Evolutionary conservation across 805 yeast genomes (phyloP), one percentile per base, ranked within the genome.

Genomic region (Scheffersomyces amazonensis): DNA sequence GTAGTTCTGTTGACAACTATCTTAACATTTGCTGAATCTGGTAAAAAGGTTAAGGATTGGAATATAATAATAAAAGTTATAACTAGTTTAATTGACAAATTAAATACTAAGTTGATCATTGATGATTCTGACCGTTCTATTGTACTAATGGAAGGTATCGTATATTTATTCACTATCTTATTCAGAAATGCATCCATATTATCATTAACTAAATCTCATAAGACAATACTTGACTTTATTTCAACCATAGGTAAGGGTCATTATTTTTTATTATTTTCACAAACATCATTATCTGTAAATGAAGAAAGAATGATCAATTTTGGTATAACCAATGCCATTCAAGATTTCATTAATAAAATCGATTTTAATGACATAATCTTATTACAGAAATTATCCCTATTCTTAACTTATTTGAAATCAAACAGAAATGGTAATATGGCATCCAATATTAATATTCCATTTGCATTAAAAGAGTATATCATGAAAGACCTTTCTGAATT

Each of bases 1-100:
- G 52, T 66, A 4, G 39, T 63, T 3, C 73, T 71, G 44, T 37
- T 80, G 2, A 47, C 81, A 29, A 54, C 72, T 0, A 57, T 81
- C 0, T 53, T 83, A 35, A 54, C 72, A 0, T 85, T 81, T 58
- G 80, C 86, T 2, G 90, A 83, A 42, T 78, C 87, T 33, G 93
- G 93, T 49, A 73, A 60, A 42, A 82, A 80, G 50, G 71, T 83
- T 3, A 51, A 68, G 1, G 60, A 69, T 44, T 84, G 91, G 91
- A 36, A 40, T 2, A 42, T 48, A 3, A 33, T 69, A 2, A 39
- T 60, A 11, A 32, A 42, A 5, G 42, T 53, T 8, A 44, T 61
- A 2, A 46, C 52, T 4, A 34, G 38, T 4, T 44, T 69, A 20
- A 34, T 62, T 9, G 42, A 44, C 21, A 51, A 49, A 31, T 40